Percentiles rank a stretch among this genome's conserved stretches.
phyloP scores from a whole-genome alignment of 2,329 filamentous ascomycete genomes.

The Knoxdaviesia capensis region DNA sequence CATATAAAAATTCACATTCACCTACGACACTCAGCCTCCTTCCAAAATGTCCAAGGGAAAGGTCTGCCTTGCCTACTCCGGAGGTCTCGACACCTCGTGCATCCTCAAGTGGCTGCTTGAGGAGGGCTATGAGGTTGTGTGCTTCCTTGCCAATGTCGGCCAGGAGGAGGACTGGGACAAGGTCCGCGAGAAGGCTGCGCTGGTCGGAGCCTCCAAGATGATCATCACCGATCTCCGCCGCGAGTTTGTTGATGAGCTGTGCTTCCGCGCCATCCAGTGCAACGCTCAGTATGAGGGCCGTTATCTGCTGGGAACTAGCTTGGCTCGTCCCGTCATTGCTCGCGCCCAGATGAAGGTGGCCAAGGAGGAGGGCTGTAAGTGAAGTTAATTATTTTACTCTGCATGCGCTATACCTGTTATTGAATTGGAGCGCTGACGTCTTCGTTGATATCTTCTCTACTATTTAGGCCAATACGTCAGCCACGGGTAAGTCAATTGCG shows the following conservation, averaged over 20 bases:
- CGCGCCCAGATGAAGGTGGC: conserved; percentile 33
- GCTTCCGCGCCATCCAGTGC: conserved; percentile 55
- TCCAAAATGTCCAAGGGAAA: conserved; percentile 2
- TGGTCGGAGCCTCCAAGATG: conserved; percentile 18
- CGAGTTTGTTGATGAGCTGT: conserved; percentile 57
- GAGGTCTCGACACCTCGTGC: conserved; percentile 20
- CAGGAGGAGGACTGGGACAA: conserved; percentile 19
- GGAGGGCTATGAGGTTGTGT: conserved; percentile 7
- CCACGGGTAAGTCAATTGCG: conserved; percentile 12
- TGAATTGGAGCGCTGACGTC: too few relatives aligned
- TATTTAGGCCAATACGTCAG: conserved; percentile 14
- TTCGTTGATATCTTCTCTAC: too few relatives aligned
- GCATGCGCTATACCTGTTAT: too few relatives aligned
- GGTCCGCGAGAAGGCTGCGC: conserved; percentile 18
- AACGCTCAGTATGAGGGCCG: conserved; percentile 40
- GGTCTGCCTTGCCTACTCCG: conserved; percentile 5
- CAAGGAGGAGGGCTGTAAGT: conserved; percentile 12
- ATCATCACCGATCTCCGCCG: conserved; percentile 38
- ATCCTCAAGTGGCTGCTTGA: conserved; percentile 20
- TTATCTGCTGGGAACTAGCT: conserved; percentile 23
- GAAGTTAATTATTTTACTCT: too few relatives aligned
- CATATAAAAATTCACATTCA: too few relatives aligned
- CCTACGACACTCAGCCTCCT: too few relatives aligned
- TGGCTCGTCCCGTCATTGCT: conserved; percentile 46
- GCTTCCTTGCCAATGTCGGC: conserved; percentile 42